A percentile compares a stretch with the other conserved stretches of the same genome.
These are phyloP conservation scores for Taphrina communis DNA, from an alignment of 1,139 yeast genomes.

Conservation along the genomic window DNA sequence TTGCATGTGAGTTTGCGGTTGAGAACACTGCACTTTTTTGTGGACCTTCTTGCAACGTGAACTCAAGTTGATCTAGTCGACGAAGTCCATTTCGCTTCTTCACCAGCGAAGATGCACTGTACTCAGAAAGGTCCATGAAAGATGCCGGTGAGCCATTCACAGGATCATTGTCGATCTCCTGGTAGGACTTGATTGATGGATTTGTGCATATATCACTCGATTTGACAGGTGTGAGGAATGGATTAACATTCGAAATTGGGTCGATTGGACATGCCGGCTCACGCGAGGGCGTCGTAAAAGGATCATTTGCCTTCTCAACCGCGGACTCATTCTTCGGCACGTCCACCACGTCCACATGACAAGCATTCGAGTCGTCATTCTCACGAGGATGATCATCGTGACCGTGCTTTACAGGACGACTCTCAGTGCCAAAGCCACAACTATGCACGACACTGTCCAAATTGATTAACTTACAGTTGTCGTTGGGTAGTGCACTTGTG, in stretches of 20 bases:
- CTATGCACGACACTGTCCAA: no score
- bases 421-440: background rate
- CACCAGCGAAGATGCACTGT: background rate
- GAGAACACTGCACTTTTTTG: background rate
- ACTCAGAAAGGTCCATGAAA: background rate
- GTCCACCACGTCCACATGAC: background rate
- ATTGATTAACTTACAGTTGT: background rate
- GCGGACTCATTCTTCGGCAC: background rate
- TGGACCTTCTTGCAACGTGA: background rate
- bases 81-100: background rate
- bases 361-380: no score
- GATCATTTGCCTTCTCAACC: background rate
- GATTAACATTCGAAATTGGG: background rate
- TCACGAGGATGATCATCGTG: background rate
- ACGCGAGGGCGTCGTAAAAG: background rate
- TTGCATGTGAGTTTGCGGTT: background rate
- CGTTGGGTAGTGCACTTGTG: background rate
- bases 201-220: background rate
- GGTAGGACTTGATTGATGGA: background rate
- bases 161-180: background rate
- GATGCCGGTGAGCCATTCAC: background rate
- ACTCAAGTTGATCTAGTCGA: background rate
- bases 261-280: background rate
- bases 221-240: slow-evolving; percentile 9
- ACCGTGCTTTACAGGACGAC: background rate